These are phyloP conservation scores for Xylariaceae sp. DNA, from an alignment of 2,329 filamentous ascomycete species.

Conservation along the genomic window DNA sequence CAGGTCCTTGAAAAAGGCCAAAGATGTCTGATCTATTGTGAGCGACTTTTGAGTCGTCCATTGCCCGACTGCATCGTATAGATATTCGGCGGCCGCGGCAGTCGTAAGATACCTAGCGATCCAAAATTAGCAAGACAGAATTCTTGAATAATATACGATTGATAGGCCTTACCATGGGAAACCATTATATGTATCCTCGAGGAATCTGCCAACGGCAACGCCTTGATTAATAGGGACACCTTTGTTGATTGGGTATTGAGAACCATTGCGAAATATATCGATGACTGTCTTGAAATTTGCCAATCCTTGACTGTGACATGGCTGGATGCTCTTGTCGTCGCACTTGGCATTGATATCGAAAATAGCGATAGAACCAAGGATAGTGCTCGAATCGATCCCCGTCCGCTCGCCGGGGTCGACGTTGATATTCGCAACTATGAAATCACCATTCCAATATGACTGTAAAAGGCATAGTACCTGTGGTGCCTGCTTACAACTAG, in stretches of 20 bases:
- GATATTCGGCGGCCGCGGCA: background rate
- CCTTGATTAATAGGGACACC: background rate
- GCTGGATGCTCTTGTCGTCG: background rate
- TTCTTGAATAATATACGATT: background rate
- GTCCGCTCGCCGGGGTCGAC: background rate
- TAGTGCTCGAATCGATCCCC: background rate
- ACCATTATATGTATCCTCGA: background rate
- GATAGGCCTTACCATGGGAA: background rate
- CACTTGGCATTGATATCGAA: background rate
- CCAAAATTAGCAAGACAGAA: background rate
- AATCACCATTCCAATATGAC: background rate
- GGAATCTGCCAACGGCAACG: background rate
- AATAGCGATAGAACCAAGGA: background rate
- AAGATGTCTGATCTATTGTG: background rate
- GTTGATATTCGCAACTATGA: background rate
- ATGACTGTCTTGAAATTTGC: background rate
- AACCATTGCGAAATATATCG: background rate
- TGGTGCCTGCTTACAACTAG: background rate
- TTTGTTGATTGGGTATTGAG: background rate
- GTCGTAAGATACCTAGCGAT: background rate
- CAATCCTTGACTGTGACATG: background rate
- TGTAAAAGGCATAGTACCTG: background rate
- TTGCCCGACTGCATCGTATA: conserved; percentile 1
- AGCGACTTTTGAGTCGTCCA: background rate
- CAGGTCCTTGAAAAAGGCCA: background rate